Conservation (phyloP, 768 basidiomycete genomes). For the Dacryopinax primogenitus region DNA sequence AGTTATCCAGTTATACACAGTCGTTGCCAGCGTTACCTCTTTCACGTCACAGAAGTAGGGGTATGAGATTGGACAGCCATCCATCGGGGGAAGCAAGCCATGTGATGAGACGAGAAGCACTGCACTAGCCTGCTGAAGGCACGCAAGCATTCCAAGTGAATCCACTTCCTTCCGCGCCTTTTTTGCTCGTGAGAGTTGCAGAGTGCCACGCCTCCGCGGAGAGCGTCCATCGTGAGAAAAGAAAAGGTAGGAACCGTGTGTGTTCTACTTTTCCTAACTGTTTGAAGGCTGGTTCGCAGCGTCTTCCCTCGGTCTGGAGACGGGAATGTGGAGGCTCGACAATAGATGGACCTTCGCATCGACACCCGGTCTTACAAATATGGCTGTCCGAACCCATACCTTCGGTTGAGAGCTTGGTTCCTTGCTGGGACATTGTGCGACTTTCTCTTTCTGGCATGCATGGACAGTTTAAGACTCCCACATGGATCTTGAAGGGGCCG, state of each 20-base stretch:
- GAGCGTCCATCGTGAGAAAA: background rate
- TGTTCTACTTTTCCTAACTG: background rate
- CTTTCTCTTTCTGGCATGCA: too few relatives aligned
- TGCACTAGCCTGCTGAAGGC: slow-evolving; percentile 18
- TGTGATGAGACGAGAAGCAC: slow-evolving; percentile 10
- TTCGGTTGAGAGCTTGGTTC: background rate
- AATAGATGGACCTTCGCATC: background rate
- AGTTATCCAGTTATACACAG: too few relatives aligned
- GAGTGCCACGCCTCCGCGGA: background rate
- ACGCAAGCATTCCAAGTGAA: slow-evolving; percentile 24
- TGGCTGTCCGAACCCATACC: background rate
- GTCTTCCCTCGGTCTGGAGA: background rate
- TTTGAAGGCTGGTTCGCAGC: background rate
- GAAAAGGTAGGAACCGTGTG: background rate
- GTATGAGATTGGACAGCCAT: slow-evolving; percentile 20
- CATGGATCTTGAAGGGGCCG: too few relatives aligned
- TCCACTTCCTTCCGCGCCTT: background rate
- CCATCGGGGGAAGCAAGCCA: background rate
- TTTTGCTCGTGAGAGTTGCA: background rate
- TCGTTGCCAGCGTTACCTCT: too few relatives aligned
- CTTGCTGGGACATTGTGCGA: background rate
- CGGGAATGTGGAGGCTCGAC: background rate
- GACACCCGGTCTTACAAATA: background rate
- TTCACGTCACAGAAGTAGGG: too few relatives aligned
- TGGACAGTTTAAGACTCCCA: too few relatives aligned